Percentiles rank a stretch among this genome's conserved stretches.
Evolutionary conservation across 2,329 filamentous ascomycete genomes (phyloP).

Genomic region (Didymella sp.): DNA sequence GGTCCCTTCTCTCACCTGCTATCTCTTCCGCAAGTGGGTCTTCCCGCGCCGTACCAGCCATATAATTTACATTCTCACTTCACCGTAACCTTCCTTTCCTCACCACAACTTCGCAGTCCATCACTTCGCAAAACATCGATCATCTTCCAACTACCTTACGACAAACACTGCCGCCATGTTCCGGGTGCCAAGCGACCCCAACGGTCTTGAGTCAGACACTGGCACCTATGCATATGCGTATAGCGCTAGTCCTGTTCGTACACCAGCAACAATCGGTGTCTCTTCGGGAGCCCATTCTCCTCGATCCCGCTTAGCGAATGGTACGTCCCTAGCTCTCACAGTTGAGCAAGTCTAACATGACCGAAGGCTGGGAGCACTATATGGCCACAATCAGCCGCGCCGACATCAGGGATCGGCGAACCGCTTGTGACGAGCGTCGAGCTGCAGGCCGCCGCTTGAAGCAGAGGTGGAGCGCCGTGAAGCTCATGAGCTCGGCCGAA

Average conservation of each 20-base stretch:
- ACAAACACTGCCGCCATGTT: background rate
- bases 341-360: background rate
- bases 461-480: slow-evolving; percentile 5
- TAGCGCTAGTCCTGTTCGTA: background rate
- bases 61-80: background rate
- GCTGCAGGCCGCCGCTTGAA: background rate
- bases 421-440: background rate
- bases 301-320: background rate
- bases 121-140: background rate
- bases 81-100: background rate
- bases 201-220: background rate
- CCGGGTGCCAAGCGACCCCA: background rate
- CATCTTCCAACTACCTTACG: background rate
- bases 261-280: background rate
- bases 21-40: background rate
- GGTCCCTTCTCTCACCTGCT: background rate
- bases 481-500: background rate
- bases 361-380: background rate
- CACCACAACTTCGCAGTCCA: background rate
- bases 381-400: background rate
- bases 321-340: background rate
- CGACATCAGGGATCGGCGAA: background rate
- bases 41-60: background rate
- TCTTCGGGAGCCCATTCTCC: background rate
- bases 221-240: background rate